Base-by-base conservation (phyloP, 179 eudicot species). In the Gypsophila paniculata region DNA sequence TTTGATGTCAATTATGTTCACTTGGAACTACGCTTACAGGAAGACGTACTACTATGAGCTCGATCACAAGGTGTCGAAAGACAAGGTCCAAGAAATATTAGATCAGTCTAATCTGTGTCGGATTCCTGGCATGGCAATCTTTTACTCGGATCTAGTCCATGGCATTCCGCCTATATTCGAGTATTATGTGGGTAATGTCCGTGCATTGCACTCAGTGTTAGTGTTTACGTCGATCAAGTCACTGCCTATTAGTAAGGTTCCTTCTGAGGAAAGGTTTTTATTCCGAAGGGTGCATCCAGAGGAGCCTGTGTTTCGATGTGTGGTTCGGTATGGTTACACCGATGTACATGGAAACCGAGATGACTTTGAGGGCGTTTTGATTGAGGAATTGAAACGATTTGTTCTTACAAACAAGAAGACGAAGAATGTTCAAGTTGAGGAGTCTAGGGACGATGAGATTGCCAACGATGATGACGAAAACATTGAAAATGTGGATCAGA, bases 141-240 rank as follows among this genome's bases (percentile, higher is more conserved):
- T 77, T 52, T 67, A 77, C 67, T 78, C 77, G 13, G 74, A 74
- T 5, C 74, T 78, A 0, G 77, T 78, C 7, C 74, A 74, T 46
- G 81, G 81, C 1, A 69, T 78, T 21, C 71, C 81, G 0, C 96
- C 96, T 8, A 89, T 90, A n/a, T 90, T 93, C 65, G 82, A 85
- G 72, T 88, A 89, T 60, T 90, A 90, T n/a, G 81, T 85, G 1
- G 82, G 44, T 1, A 90, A 88, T 42, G 80, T 90, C 0, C 88
- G 87, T 0, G 85, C 89, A 0, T 55, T 90, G 6, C 95, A 90
- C 76, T 81, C 89, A 0, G 86, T 90, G 9, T 74, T 90, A 0
- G 85, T 90, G 5, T 93, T 93, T 2, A 84, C 85, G 6, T 87
- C 91, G 0, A 68, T 90, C 19, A 90, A 89, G 76, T 85, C 92